A percentile compares a stretch with the other conserved stretches of the same genome.
phyloP scores from a whole-genome alignment of 805 yeast genomes.

The Kodamaea nitidulidarum region DNA sequence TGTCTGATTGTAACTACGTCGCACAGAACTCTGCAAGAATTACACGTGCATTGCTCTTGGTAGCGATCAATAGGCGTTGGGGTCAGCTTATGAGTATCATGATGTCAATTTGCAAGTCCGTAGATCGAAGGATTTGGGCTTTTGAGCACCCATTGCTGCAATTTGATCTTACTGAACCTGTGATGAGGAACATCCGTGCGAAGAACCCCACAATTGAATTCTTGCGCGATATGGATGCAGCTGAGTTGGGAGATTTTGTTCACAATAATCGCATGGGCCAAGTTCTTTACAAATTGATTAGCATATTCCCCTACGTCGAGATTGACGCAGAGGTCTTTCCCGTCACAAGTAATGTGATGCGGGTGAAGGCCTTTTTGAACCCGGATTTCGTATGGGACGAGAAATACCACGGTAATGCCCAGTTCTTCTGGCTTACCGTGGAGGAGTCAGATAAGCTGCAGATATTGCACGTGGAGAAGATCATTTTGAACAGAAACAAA shows the following conservation, averaged over 20 bases:
- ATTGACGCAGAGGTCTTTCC: constrained; percentile 84
- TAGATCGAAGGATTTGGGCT: constrained; percentile 83
- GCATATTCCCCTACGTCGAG: constrained; percentile 71
- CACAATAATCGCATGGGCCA: constrained; percentile 77
- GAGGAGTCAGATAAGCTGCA: constrained; percentile 76
- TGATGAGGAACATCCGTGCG: constrained; percentile 56
- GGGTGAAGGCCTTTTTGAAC: constrained; percentile 65
- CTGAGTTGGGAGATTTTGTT: constrained; percentile 84
- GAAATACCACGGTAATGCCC: constrained; percentile 74
- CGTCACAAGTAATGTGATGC: constrained; percentile 78
- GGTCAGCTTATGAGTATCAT: constrained; percentile 71
- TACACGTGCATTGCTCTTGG: constrained; percentile 81
- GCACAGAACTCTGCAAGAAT: constrained; percentile 95
- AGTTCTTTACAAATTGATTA: constrained; percentile 54
- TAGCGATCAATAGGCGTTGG: constrained; percentile 90
- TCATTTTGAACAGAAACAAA: constrained; percentile 60
- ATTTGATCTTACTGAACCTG: constrained; percentile 70
- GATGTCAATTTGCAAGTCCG: constrained; percentile 78
- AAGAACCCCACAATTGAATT: constrained; percentile 68
- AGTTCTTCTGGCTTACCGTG: constrained; percentile 88
- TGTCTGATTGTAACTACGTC: constrained; percentile 85
- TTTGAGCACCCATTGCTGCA: constrained; percentile 87
- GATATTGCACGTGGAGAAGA: constrained; percentile 78
- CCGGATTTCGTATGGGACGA: constrained; percentile 88
- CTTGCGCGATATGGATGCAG: constrained; percentile 65